phyloP scores from a whole-genome alignment of 2,329 filamentous ascomycete genomes.

The Aspergillus neotritici region DNA sequence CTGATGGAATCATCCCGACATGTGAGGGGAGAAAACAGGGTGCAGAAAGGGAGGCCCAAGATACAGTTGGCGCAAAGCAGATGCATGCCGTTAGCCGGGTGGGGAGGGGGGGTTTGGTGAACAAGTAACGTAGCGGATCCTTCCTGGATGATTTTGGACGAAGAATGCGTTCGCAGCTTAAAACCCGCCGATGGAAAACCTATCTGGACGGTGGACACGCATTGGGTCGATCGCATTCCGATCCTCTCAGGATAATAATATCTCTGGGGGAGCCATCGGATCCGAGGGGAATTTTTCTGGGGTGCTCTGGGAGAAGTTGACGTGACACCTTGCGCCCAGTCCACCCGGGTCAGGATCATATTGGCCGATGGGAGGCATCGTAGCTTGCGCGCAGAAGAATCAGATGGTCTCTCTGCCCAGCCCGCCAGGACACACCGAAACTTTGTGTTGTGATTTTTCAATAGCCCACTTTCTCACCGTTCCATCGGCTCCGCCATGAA shows the following conservation, averaged over 20 bases:
- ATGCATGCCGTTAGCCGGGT: constrained; percentile 15
- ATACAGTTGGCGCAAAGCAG: constrained; percentile 11
- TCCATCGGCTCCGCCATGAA: background rate
- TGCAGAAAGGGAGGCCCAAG: constrained; percentile 1
- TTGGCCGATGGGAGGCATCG: background rate
- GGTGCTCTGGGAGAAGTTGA: no score
- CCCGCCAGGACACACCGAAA: constrained; percentile 2
- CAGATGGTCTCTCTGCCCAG: background rate
- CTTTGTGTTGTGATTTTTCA: background rate
- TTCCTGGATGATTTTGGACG: background rate
- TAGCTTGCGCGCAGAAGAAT: constrained; percentile 1
- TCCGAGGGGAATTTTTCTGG: no score
- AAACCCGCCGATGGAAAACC: no score
- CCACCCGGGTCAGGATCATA: no score
- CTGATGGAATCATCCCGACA: background rate
- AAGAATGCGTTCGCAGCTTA: no score
- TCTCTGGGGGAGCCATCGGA: no score
- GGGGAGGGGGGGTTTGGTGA: constrained; percentile 6
- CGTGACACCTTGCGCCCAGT: no score
- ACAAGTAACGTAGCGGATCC: constrained; percentile 9
- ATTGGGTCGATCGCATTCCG: no score
- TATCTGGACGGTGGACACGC: no score
- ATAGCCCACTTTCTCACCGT: background rate
- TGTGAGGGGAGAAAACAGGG: background rate
- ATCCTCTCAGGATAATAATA: no score